Conservation (phyloP, 1,284 basidiomycete genomes). For the Heterobasidion irregulare region DNA sequence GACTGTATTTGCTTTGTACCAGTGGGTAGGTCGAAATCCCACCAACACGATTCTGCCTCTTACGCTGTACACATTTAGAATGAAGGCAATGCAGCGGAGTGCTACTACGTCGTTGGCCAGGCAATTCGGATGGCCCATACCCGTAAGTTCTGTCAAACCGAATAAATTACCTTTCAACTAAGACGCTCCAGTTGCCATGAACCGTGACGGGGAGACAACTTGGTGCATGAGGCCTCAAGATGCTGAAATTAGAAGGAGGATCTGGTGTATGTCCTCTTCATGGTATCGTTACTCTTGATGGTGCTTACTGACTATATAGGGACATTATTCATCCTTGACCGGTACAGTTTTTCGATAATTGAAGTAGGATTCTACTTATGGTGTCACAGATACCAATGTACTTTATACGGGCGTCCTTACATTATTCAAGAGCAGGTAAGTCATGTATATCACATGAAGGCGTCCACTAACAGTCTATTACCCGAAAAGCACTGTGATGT, state of each 20-base stretch:
- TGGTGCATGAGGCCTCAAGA: slow-evolving; percentile 15
- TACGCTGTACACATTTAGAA: slow-evolving; percentile 9
- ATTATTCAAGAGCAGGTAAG: slow-evolving; percentile 15
- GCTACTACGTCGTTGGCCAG: slow-evolving; percentile 11
- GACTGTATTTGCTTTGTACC: slow-evolving; percentile 13
- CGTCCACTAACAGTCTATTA: no score
- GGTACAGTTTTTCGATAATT: slow-evolving; percentile 6
- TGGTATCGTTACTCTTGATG: not conserved
- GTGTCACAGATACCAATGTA: slow-evolving; percentile 8
- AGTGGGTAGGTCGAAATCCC: slow-evolving; percentile 10
- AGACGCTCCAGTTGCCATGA: slow-evolving; percentile 14
- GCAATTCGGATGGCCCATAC: slow-evolving; percentile 18
- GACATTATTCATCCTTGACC: slow-evolving; percentile 13
- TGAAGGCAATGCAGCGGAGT: slow-evolving; percentile 11
- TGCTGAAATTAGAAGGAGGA: slow-evolving; percentile 15
- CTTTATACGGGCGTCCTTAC: slow-evolving; percentile 14
- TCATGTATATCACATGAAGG: no score
- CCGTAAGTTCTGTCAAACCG: slow-evolving; percentile 2
- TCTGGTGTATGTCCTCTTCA: slow-evolving; percentile 15
- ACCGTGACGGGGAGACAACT: slow-evolving; percentile 13
- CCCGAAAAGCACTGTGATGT: slow-evolving; percentile 13
- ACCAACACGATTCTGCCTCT: not conserved
- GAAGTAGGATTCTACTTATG: not conserved
- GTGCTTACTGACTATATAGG: slow-evolving; percentile 7
- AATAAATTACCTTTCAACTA: not conserved